phyloP scores from a whole-genome alignment of 2,329 filamentous ascomycete genomes.

The Aspergillus sp. region DNA sequence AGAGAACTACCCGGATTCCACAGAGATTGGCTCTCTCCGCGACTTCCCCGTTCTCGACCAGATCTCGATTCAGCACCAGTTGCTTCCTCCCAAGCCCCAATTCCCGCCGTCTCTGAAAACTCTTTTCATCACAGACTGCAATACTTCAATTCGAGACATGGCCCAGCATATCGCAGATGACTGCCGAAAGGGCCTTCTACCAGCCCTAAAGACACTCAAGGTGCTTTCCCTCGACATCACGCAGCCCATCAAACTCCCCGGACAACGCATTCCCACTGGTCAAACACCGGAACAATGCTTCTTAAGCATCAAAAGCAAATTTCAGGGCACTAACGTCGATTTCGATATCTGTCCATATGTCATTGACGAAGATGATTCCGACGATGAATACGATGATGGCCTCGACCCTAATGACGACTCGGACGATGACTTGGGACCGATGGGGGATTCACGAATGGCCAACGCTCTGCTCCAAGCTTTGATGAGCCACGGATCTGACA shows the following conservation, averaged over 20 bases:
- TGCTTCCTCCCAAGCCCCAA: slow-evolving; percentile 22
- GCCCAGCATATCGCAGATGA: slow-evolving; percentile 20
- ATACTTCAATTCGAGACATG: slow-evolving; percentile 19
- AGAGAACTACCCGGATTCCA: neutral
- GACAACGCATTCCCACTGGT: slow-evolving; percentile 14
- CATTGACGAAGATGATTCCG: neutral
- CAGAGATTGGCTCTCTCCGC: slow-evolving; percentile 19
- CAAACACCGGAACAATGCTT: slow-evolving; percentile 19
- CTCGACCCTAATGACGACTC: slow-evolving; percentile 1
- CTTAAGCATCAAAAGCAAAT: slow-evolving; percentile 13
- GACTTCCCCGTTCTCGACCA: slow-evolving; percentile 20
- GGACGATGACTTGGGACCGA: neutral
- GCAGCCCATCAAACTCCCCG: slow-evolving; percentile 14
- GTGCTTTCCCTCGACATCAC: slow-evolving; percentile 21
- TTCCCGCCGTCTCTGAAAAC: slow-evolving; percentile 17
- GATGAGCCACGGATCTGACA: neutral
- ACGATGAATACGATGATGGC: neutral
- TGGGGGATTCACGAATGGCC: neutral
- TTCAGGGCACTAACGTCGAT: slow-evolving; percentile 19
- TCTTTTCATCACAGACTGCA: slow-evolving; percentile 23
- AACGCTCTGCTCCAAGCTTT: neutral
- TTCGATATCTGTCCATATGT: slow-evolving; percentile 15
- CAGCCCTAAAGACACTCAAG: slow-evolving; percentile 13
- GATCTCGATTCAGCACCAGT: slow-evolving; percentile 16
- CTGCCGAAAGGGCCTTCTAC: slow-evolving; percentile 18